Evolutionary conservation across 108 stramenopile genomes (phyloP), one percentile per base, ranked within the genome.

Genomic region (Cyclotella atomus): DNA sequence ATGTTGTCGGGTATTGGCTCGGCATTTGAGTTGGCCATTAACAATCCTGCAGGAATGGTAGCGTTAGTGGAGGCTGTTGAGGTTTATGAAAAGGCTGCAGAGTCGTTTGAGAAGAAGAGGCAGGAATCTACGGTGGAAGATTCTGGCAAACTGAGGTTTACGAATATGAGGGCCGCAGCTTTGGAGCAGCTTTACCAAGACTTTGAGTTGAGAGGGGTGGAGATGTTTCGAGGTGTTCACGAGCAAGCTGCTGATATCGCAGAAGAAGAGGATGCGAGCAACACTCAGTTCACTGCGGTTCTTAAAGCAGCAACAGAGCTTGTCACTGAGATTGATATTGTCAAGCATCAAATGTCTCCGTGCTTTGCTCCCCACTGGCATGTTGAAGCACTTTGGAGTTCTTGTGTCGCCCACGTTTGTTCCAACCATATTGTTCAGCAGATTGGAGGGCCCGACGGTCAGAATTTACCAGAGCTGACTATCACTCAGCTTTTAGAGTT

Each of bases 41-140:
- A 92, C 65, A 92, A 95, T 80, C 91, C 90, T 9, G 89, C 90
- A 19, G 94, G 90, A 28, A 89, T 95, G 88, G 94, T 95, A n/a
- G 94, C 94, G 0, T 64, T 95, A 64, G 90, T 92, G 9, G 94
- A 95, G 79, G 90, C 91, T 3, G 90, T 95, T 19, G 94, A 95
- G 82, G 88, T 92, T 17, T 95, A 95, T 57, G 91, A 95, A 55
- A 76, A 76, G 17, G 93, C 93, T 52, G 82, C 83, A 34, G 88
- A 89, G 49, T 80, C 86, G 64, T 92, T 71, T 85, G 89, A 54
- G 81, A 90, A 67, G 84, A 87, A 70, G 80, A 66, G 64, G 82
- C 79, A 76, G 73, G 72, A 69, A 4, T n/a, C n/a, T 21, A 69
- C 65, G 16, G 57, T 56, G 47, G 70, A 54, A 24, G 28, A 32